Conservation (phyloP, 805 yeast species). For the Alloascoidea africana region DNA sequence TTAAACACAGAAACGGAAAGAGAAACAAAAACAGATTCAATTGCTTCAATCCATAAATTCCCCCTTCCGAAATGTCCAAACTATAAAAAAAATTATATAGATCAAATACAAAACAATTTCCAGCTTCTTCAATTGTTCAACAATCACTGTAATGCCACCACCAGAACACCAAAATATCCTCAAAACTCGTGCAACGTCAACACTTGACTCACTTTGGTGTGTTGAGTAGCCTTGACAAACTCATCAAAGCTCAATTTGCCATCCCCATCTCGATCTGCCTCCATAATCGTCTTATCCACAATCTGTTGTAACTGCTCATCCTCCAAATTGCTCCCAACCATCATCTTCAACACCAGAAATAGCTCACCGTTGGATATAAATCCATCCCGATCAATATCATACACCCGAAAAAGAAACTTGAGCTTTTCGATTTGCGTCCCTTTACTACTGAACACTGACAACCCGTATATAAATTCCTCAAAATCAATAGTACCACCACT, state of each 20-base stretch:
- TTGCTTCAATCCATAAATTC: no score
- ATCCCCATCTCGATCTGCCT: constrained; percentile 62
- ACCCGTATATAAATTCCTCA: constrained; percentile 64
- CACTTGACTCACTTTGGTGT: no score
- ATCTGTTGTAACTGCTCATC: constrained; percentile 68
- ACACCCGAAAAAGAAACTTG: constrained; percentile 60
- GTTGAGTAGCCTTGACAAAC: no score
- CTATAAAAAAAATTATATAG: no score
- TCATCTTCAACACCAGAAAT: constrained; percentile 62
- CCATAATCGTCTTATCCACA: constrained; percentile 73
- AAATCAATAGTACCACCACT: constrained; percentile 72
- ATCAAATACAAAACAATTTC: no score
- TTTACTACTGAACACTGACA: constrained; percentile 62
- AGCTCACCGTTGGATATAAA: constrained; percentile 72
- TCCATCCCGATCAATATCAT: constrained; percentile 76
- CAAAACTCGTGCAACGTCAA: no score
- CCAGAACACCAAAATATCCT: no score
- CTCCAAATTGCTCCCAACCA: constrained; percentile 70
- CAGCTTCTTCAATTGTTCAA: no score
- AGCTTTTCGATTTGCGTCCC: constrained; percentile 53
- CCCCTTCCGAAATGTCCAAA: no score
- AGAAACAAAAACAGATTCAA: no score
- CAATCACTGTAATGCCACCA: no score
- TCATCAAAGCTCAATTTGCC: constrained; percentile 60
- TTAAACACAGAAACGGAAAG: no score